Base-by-base conservation (phyloP, 257 asterid genomes). In the Fraxinus americana region DNA sequence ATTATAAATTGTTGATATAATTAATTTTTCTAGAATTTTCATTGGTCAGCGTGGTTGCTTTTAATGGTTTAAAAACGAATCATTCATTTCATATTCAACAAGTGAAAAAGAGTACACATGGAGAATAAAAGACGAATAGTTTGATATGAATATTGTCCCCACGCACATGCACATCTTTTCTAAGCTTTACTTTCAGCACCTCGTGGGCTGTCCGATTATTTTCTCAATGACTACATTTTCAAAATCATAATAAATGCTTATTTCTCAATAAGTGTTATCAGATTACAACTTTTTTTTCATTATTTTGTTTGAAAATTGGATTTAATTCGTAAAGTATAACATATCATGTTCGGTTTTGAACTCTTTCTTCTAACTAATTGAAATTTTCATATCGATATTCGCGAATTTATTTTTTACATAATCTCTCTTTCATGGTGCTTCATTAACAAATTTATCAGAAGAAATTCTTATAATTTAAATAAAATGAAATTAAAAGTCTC, bases 101-200 rank as follows among this genome's bases (percentile, higher is more conserved):
- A n/a, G 50, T 5, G 11, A n/a, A 4, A 21, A 70, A 36, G 9
- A 57, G 59, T 10, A 10, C 48, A 21, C 3, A 71, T 38, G 63
- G 43, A 39, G 72, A 43, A 36, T 39, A 78, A 78, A 52, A 66
- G 71, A n/a, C n/a, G n/a, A 71, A 71, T 78, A 32, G 59, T 71
- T 59, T 27, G 65, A 27, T 34, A 39, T 70, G 27, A n/a, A 19
- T 13, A 29, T 73, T 66, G 73, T 74, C 78, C 78, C 78, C 78
- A 73, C 78, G 2, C 78, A 73, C 78, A 67, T 65, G 82, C 74
- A 32, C 63, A 16, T 59, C 66, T 57, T 36, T 54, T 25, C 32
- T 14, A 41, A 14, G 11, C 27, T 19, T 2, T 16, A 67, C 52
- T 65, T 61, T 74, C 17, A 48, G n/a, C 19, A 0, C 57, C 57